Evolutionary conservation across 257 asterid species (phyloP), one percentile per base, ranked within the genome.

Genomic region (Solanum etuberosum): DNA sequence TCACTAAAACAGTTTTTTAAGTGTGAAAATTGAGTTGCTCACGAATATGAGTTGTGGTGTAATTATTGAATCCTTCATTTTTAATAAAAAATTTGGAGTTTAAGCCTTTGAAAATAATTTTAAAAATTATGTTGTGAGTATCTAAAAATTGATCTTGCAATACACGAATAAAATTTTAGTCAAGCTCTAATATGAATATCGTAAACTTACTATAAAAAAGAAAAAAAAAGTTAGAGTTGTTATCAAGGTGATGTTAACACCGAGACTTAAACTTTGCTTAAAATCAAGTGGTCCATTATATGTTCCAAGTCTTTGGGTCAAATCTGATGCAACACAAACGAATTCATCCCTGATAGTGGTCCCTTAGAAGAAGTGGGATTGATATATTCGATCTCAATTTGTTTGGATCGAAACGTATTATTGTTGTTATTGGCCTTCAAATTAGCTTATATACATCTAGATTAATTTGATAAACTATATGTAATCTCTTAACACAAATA

Each of bases 101-200:
- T 3, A 61, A 61, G n/a, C 0, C 3, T 61, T n/a, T 4, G 1
- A n/a, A n/a, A 23, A 10, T 61, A 57, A 57, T 11, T 2, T 0
- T 15, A 61, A 18, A 10, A n/a, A n/a, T 10, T 4, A n/a, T 10
- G 15, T 12, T 0, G 3, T 10, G 0, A 2, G 15, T 25, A 0
- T n/a, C 16, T 2, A n/a, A n/a, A 61, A 23, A 61, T 23, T 61
- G 1, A 0, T n/a, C 29, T 1, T 61, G 11, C 1, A 23, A 61
- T 7, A 1, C 3, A 63, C 1, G 1, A n/a, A 10, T 2, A 10
- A 0, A 0, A 10, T 23, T 23, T 5, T 12, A 8, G 1, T 10
- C 0, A 0, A 23, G 2, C 5, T 63, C 1, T 11, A 2, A 63
- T n/a, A 4, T 9, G 3, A 0, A 10, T 63, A n/a, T 23, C 0